Percentiles rank a stretch among this genome's conserved stretches.
These are phyloP conservation scores for Russula ochroleuca DNA, from an alignment of 768 basidiomycete species.

Conservation along the genomic window DNA sequence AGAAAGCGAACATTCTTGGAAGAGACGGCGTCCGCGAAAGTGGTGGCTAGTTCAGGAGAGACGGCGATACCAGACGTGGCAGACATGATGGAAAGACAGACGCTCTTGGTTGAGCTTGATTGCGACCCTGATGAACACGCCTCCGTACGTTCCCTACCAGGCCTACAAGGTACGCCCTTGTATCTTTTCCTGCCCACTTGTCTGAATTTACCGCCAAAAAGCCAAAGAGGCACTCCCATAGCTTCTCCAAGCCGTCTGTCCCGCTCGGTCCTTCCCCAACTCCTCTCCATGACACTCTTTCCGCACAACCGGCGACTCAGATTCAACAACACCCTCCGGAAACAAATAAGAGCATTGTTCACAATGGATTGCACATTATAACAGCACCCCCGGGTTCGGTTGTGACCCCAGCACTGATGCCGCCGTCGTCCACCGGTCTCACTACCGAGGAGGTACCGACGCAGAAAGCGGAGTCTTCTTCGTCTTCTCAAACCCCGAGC, in stretches of 20 bases:
- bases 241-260: slow-evolving; percentile 33
- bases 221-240: slow-evolving; percentile 49
- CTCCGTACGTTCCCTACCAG: slow-evolving; percentile 45
- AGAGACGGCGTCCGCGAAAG: slow-evolving; percentile 56
- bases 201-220: slow-evolving; percentile 24
- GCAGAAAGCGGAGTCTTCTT: background rate
- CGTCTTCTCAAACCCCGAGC: background rate
- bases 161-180: slow-evolving; percentile 41
- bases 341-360: background rate
- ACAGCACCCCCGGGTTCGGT: background rate
- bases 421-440: background rate
- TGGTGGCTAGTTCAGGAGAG: slow-evolving; percentile 51
- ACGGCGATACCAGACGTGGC: slow-evolving; percentile 68
- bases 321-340: slow-evolving; percentile 3
- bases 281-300: slow-evolving; percentile 5
- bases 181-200: slow-evolving; percentile 7
- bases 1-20: slow-evolving; percentile 59
- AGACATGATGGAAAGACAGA: slow-evolving; percentile 48
- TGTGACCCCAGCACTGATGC: background rate
- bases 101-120: background rate
- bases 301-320: background rate
- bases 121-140: slow-evolving; percentile 30
- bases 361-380: background rate
- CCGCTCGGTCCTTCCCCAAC: slow-evolving; percentile 20
- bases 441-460: background rate